These are phyloP conservation scores for Epichloe uncinata DNA, from an alignment of 2,329 filamentous ascomycete species.

Conservation along the genomic window DNA sequence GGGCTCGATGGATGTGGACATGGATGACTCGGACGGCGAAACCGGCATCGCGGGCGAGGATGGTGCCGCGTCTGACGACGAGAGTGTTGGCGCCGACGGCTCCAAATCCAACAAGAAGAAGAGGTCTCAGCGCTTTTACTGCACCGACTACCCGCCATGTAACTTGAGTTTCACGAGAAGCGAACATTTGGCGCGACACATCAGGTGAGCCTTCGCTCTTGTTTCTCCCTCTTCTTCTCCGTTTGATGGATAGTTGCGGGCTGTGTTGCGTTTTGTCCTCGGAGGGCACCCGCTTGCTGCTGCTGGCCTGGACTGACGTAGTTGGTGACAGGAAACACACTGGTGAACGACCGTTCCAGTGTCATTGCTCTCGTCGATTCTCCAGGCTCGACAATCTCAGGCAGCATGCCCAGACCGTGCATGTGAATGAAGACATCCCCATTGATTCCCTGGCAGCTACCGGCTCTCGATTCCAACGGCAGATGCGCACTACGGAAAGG, in stretches of 20 bases:
- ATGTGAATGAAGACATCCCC: conserved; percentile 94
- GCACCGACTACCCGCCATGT: conserved; percentile 87
- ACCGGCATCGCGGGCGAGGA: conserved; percentile 30
- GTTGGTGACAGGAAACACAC: conserved; percentile 66
- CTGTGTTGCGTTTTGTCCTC: too few species aligned
- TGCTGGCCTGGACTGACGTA: not conserved
- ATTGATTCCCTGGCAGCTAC: conserved; percentile 86
- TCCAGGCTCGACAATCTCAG: conserved; percentile 89
- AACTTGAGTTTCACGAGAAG: conserved; percentile 90
- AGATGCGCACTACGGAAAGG: conserved; percentile 69
- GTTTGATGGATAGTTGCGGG: not conserved
- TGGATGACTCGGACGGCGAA: conserved; percentile 63
- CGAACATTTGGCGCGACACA: conserved; percentile 89
- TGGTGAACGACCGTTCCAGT: conserved; percentile 90
- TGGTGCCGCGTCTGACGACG: conserved; percentile 48
- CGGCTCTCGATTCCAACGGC: conserved; percentile 80
- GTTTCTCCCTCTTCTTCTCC: too few species aligned
- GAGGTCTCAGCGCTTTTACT: conserved; percentile 92
- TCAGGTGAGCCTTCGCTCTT: conserved; percentile 44
- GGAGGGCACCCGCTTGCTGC: not conserved
- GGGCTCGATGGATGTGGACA: conserved; percentile 58
- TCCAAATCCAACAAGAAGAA: conserved; percentile 81
- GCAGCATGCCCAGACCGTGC: conserved; percentile 94
- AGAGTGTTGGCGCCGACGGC: conserved; percentile 48
- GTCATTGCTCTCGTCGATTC: conserved; percentile 86